phyloP scores from a whole-genome alignment of 2,329 filamentous ascomycete genomes.

The Curvularia lunata region DNA sequence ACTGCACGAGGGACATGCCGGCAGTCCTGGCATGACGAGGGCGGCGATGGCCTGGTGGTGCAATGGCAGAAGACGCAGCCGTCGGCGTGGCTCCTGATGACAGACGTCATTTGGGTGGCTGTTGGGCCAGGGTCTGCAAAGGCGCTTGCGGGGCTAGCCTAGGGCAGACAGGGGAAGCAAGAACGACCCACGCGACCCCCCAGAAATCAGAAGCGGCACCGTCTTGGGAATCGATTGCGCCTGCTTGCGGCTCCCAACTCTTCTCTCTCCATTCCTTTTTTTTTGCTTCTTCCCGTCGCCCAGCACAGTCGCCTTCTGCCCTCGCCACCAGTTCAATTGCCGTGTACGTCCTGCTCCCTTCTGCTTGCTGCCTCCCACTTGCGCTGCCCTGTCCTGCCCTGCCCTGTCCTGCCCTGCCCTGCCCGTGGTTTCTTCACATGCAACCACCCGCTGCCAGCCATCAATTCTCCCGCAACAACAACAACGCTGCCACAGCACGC shows the following conservation, averaged over 20 bases:
- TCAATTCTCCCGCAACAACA: background rate
- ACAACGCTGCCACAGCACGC: background rate
- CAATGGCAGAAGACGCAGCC: background rate
- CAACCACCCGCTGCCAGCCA: slow-evolving; percentile 2
- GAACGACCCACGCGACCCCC: slow-evolving; percentile 26
- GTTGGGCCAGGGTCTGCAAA: slow-evolving; percentile 10
- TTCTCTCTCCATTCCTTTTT: slow-evolving; percentile 2
- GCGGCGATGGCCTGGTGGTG: no score
- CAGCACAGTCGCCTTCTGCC: background rate
- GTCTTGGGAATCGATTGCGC: slow-evolving; percentile 7
- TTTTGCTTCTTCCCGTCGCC: background rate
- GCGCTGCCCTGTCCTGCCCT: background rate
- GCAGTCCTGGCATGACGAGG: no score
- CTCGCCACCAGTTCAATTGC: background rate
- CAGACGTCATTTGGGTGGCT: slow-evolving; percentile 24
- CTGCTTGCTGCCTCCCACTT: background rate
- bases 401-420: no score
- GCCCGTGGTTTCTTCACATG: slow-evolving; percentile 15
- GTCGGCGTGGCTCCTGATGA: background rate
- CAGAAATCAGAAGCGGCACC: slow-evolving; percentile 11
- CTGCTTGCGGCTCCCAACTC: slow-evolving; percentile 6
- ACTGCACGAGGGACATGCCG: no score
- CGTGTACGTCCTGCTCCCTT: background rate
- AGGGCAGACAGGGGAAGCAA: slow-evolving; percentile 11
- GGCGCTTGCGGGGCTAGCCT: slow-evolving; percentile 23